phyloP scores from a whole-genome alignment of 2,329 filamentous ascomycete genomes.

The Phialophora verrucosa region DNA sequence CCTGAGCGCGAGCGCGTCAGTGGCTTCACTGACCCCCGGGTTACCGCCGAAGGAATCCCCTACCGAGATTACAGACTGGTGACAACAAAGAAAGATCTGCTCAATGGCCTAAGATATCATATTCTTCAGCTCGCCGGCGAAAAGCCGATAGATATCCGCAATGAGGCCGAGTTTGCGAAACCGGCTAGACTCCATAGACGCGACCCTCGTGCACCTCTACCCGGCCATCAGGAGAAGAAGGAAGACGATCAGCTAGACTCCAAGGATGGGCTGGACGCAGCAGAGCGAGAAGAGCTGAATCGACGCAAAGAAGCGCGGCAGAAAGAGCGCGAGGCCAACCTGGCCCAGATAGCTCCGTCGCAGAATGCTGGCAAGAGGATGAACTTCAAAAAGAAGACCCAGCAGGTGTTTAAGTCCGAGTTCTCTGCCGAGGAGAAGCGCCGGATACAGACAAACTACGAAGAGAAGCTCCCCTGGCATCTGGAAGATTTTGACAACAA shows the following conservation, averaged over 20 bases:
- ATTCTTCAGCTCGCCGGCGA: constrained; percentile 79
- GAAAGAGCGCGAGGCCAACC: constrained; percentile 81
- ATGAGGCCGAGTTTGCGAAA: constrained; percentile 82
- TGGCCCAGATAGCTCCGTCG: constrained; percentile 91
- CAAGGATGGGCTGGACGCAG: constrained; percentile 64
- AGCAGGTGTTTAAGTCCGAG: constrained; percentile 78
- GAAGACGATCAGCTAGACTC: constrained; percentile 57
- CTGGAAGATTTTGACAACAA: constrained; percentile 95
- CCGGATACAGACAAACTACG: constrained; percentile 72
- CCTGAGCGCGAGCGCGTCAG: constrained; percentile 35
- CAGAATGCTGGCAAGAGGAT: constrained; percentile 71
- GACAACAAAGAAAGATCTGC: constrained; percentile 79
- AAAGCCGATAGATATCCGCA: constrained; percentile 67
- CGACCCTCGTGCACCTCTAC: constrained; percentile 74
- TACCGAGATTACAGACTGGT: constrained; percentile 71
- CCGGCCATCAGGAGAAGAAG: constrained; percentile 44
- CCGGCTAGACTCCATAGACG: constrained; percentile 89
- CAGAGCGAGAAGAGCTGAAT: constrained; percentile 46
- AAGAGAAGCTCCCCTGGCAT: constrained; percentile 95
- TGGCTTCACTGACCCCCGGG: constrained; percentile 39
- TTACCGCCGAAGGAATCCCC: constrained; percentile 36
- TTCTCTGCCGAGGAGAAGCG: constrained; percentile 74
- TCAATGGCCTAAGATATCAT: constrained; percentile 82
- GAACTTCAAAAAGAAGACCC: constrained; percentile 75
- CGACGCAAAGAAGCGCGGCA: constrained; percentile 71